These are phyloP conservation scores for Stagonosporopsis chrysanthemi DNA, from an alignment of 2,329 filamentous ascomycete genomes.

Conservation along the genomic window DNA sequence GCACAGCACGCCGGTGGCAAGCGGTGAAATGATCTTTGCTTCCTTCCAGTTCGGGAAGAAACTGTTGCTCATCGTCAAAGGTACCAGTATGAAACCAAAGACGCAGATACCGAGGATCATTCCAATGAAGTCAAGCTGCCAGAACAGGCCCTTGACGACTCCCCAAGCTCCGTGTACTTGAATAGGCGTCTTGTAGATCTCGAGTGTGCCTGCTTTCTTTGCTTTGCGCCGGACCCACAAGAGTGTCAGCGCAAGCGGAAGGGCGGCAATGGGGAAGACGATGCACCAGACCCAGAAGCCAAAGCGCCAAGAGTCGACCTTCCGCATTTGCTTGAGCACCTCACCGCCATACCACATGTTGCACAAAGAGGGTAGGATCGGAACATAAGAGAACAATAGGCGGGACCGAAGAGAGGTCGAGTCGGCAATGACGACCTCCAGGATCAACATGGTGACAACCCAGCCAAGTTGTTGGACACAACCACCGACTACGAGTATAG, in stretches of 20 bases:
- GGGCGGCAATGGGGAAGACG: constrained; percentile 64
- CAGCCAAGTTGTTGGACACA: constrained; percentile 61
- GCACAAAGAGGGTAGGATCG: constrained; percentile 42
- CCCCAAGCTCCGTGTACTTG: constrained; percentile 51
- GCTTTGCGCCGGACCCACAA: constrained; percentile 60
- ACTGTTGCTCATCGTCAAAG: constrained; percentile 63
- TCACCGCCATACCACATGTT: constrained; percentile 71
- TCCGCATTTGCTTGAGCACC: constrained; percentile 61
- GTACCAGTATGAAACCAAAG: constrained; percentile 59
- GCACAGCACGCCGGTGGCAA: constrained; percentile 60
- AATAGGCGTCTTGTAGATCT: constrained; percentile 54
- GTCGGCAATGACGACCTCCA: constrained; percentile 71
- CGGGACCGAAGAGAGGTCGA: constrained; percentile 69
- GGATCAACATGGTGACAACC: constrained; percentile 66
- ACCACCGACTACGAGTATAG: constrained; percentile 60
- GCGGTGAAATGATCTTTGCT: constrained; percentile 59
- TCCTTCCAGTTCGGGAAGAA: constrained; percentile 58
- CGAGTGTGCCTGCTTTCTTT: constrained; percentile 58
- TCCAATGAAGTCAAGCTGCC: constrained; percentile 63
- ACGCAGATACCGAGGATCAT: constrained; percentile 57
- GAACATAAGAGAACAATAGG: constrained; percentile 69
- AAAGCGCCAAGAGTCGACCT: constrained; percentile 64
- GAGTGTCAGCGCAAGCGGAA: constrained; percentile 64
- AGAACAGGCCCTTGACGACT: constrained; percentile 57
- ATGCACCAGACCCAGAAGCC: constrained; percentile 67